Percentiles rank a stretch among this genome's conserved stretches.
phyloP scores from a whole-genome alignment of 352 stramenopile species.

The Elongisporangium anandrum region DNA sequence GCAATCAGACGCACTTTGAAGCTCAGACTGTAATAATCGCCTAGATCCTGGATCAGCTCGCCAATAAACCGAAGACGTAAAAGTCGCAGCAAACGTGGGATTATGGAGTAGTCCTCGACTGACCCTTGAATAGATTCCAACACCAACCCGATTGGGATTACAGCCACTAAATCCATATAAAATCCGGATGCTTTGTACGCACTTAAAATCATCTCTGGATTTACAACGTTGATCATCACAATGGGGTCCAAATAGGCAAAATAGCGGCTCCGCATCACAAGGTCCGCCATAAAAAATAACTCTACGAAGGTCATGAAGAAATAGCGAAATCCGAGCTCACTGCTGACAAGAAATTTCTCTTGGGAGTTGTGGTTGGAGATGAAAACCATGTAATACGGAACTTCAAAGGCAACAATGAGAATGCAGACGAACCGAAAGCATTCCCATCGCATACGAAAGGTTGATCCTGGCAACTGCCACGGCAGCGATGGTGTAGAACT shows the following conservation, averaged over 20 bases:
- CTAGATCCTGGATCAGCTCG: slow-evolving; percentile 40
- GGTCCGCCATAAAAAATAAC: slow-evolving; percentile 44
- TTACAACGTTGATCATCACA: slow-evolving; percentile 48
- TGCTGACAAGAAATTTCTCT: slow-evolving; percentile 31
- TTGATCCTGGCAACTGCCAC: slow-evolving; percentile 46
- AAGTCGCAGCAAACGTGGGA: slow-evolving; percentile 43
- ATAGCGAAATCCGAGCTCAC: slow-evolving; percentile 28
- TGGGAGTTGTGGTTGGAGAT: slow-evolving; percentile 47
- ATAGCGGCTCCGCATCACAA: slow-evolving; percentile 41
- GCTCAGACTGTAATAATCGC: slow-evolving; percentile 57
- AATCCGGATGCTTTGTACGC: slow-evolving; percentile 56
- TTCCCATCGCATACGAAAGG: slow-evolving; percentile 55
- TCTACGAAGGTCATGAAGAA: slow-evolving; percentile 32
- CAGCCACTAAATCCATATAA: slow-evolving; percentile 43
- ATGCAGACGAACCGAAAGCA: slow-evolving; percentile 28
- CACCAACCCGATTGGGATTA: slow-evolving; percentile 37
- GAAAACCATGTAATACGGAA: slow-evolving; percentile 69
- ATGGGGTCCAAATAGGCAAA: slow-evolving; percentile 59
- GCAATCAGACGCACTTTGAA: slow-evolving; percentile 52
- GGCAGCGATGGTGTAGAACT: slow-evolving; percentile 3
- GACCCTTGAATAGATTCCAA: slow-evolving; percentile 32
- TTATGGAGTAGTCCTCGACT: slow-evolving; percentile 26
- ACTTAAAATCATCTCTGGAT: slow-evolving; percentile 51
- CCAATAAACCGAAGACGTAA: slow-evolving; percentile 37
- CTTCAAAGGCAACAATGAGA: slow-evolving; percentile 59